Evolutionary conservation across 805 yeast species (phyloP), one percentile per base, ranked within the genome.

Genomic region (Debaryomyces prosopidis): DNA sequence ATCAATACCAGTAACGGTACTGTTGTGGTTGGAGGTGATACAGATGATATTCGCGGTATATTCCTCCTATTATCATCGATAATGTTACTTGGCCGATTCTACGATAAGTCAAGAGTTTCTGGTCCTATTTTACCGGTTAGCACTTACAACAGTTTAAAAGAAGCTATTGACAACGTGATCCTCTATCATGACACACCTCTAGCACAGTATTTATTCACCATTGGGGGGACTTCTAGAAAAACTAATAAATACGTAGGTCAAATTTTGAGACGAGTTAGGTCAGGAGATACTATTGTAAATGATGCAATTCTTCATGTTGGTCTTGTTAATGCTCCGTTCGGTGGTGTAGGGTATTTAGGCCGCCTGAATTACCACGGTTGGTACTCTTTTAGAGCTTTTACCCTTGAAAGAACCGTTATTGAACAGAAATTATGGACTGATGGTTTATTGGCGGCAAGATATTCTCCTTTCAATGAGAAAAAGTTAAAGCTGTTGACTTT

Each of bases 291-390:
- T 12, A 63, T 81, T 39, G 69, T 87, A 48, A 89, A 89, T 59
- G 97, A 90, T 52, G 75, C 83, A 0, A 42, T 89, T 39, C 48
- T 87, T 55, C 96, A 89, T 50, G 89, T 80, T 35, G 91, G 81
- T 0, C 73, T 86, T 42, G 47, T 73, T 5, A 73, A 75, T 40
- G 80, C 88, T 3, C 97, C 97, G 18, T 91, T 91, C 66, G 98
- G 98, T 27, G 98, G 98, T 19, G 69, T 91, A 44, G 97, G 97
- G 10, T 61, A 61, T 11, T 87, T 96, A 0, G 98, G 98, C 1
- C 69, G 71, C 46, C 97, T 97, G 8, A 68, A 76, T 30, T 90
- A 89, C 66, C 97, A 90, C 59, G 96, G 97, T 2, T 66, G 65
- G 49, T 74, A 45, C 32, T 59, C 65, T 1, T 73, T 58, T 64